phyloP scores from a whole-genome alignment of 345 rosid genomes.

The Pistacia integerrima region DNA sequence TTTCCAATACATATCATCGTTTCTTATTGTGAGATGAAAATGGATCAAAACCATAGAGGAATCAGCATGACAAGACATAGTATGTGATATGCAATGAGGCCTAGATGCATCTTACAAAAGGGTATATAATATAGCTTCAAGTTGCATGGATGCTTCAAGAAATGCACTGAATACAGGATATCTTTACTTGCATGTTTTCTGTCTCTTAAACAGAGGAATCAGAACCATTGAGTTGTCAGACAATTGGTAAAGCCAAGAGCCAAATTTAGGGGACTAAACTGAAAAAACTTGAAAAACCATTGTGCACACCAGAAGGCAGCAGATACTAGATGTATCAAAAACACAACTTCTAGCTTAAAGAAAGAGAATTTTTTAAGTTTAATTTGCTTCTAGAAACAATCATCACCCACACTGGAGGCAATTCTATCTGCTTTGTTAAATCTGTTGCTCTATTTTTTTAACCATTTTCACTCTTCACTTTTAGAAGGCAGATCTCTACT shows the following conservation, averaged over 20 bases:
- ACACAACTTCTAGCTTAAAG: neutral
- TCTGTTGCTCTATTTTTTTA: neutral
- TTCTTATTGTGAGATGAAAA: neutral
- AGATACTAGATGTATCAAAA: neutral
- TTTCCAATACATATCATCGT: too few species aligned
- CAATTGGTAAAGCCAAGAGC: neutral
- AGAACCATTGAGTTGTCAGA: neutral
- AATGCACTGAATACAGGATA: neutral
- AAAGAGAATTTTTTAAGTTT: neutral
- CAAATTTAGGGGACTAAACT: neutral
- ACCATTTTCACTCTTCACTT: too few species aligned
- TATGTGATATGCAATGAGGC: neutral
- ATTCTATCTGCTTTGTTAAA: neutral
- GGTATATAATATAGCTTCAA: neutral
- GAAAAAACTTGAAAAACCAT: neutral
- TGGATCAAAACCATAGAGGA: neutral
- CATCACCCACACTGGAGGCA: neutral
- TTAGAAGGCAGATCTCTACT: too few species aligned
- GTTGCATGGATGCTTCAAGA: neutral
- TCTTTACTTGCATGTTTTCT: neutral
- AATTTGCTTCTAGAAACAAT: constrained; percentile 5
- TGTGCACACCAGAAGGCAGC: neutral
- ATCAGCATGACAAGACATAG: neutral
- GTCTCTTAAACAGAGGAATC: neutral
- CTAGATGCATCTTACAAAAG: neutral